Evolutionary conservation across 2,329 filamentous ascomycete species (phyloP).

Genomic region (Scopulariopsis brevicaulis): DNA sequence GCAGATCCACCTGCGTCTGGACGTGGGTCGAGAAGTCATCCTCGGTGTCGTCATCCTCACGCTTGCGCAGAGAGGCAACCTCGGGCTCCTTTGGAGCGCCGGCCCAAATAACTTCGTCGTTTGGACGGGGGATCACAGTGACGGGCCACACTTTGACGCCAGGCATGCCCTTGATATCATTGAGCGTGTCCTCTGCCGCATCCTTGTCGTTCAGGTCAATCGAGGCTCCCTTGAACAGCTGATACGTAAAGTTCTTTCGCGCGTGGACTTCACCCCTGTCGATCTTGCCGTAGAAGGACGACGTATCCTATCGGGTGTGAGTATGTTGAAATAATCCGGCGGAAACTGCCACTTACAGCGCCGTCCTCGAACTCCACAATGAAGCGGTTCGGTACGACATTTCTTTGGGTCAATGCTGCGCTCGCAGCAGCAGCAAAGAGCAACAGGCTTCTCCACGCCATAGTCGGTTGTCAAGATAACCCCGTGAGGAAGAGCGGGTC

Average conservation of each 20-base stretch:
- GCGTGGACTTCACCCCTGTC: conserved; percentile 24
- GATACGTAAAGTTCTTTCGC: conserved; percentile 35
- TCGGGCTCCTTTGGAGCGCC: conserved; percentile 17
- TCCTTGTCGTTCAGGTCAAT: conserved; percentile 36
- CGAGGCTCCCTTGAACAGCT: conserved; percentile 42
- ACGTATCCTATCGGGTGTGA: conserved; percentile 21
- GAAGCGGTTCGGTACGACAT: conserved; percentile 32
- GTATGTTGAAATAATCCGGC: neutral
- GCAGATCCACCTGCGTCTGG: conserved; percentile 45
- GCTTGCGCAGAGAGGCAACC: neutral
- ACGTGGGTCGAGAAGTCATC: conserved; percentile 37
- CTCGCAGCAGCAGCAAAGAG: conserved; percentile 21
- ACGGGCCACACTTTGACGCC: conserved; percentile 40
- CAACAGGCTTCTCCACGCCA: conserved; percentile 22
- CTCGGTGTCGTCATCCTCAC: neutral
- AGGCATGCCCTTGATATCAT: conserved; percentile 26
- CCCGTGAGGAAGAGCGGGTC: neutral
- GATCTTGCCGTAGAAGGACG: conserved; percentile 25
- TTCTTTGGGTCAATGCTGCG: conserved; percentile 10
- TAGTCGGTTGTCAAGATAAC: conserved; percentile 10
- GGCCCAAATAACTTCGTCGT: conserved; percentile 31
- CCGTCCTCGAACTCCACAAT: conserved; percentile 41
- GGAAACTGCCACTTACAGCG: conserved; percentile 22
- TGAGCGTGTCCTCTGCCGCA: conserved; percentile 28
- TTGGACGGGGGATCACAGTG: conserved; percentile 26